Conservation (phyloP, 306 rosid genomes). For the Sindora glabra region DNA sequence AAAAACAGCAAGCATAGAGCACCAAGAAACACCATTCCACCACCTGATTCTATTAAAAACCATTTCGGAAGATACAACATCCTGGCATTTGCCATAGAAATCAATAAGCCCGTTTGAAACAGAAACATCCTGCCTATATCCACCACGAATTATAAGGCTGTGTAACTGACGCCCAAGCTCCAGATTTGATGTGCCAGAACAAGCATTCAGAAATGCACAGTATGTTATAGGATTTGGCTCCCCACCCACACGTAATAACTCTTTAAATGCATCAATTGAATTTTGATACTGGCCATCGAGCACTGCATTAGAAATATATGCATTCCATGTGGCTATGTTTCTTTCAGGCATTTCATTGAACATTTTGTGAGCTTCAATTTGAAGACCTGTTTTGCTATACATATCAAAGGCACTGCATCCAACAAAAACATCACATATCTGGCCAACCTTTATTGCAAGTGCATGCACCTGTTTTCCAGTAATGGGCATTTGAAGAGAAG, state of each 20-base stretch:
- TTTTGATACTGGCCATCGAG: constrained; percentile 34
- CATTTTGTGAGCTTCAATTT: constrained; percentile 46
- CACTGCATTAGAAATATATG: constrained; percentile 74
- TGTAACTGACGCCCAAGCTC: constrained; percentile 63
- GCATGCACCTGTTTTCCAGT: constrained; percentile 65
- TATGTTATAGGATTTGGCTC: constrained; percentile 56
- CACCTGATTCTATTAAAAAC: constrained; percentile 41
- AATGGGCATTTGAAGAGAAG: constrained; percentile 33
- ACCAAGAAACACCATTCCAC: constrained; percentile 70
- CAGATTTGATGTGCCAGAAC: constrained; percentile 39
- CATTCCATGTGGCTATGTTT: constrained; percentile 71
- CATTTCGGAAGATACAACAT: constrained; percentile 38
- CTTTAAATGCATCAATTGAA: constrained; percentile 39
- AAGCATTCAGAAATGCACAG: constrained; percentile 77
- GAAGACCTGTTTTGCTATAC: constrained; percentile 55
- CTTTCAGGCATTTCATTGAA: constrained; percentile 76
- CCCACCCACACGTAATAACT: constrained; percentile 49
- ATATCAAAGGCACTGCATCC: constrained; percentile 82
- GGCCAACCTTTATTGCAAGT: constrained; percentile 58
- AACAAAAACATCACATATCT: constrained; percentile 59
- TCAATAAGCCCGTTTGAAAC: constrained; percentile 70
- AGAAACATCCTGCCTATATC: constrained; percentile 43
- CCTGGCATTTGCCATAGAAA: constrained; percentile 78
- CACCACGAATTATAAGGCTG: constrained; percentile 42
- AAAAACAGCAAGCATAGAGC: constrained; percentile 61